phyloP scores from a whole-genome alignment of 1,284 basidiomycete species.

The Wallemia ichthyophaga region DNA sequence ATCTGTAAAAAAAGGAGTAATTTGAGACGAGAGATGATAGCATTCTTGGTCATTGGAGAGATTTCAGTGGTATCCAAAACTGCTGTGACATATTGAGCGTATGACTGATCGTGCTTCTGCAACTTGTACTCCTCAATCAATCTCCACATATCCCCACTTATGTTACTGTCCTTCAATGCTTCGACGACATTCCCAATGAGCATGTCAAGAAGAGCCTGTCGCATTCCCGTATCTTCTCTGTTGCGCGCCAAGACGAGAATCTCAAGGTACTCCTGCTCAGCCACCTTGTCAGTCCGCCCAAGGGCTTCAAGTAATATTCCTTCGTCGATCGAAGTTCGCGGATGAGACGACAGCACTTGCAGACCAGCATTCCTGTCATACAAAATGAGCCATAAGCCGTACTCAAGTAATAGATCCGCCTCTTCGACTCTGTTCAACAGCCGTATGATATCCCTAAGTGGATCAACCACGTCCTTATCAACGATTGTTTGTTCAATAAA shows the following conservation, averaged over 20 bases:
- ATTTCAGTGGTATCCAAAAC: not conserved
- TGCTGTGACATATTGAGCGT: not conserved
- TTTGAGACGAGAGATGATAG: not conserved
- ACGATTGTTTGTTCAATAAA: not conserved
- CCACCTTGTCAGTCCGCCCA: not conserved
- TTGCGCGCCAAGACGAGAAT: not conserved
- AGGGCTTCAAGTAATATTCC: not conserved
- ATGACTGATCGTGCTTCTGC: not conserved
- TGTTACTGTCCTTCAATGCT: not conserved
- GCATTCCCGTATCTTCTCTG: not conserved
- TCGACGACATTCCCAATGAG: not conserved
- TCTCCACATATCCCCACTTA: not conserved
- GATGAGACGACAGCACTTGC: not conserved
- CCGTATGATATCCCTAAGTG: not conserved
- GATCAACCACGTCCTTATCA: not conserved
- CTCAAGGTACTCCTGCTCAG: not conserved
- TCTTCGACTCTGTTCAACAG: not conserved
- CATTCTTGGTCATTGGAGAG: not conserved
- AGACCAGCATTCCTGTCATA: not conserved
- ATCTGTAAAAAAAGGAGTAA: not conserved
- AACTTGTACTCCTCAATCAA: not conserved
- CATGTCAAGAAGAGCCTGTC: not conserved
- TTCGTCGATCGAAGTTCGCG: not conserved
- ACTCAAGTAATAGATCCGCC: not conserved
- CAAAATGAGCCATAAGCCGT: not conserved